These are phyloP conservation scores for Arctium lappa DNA, from an alignment of 129 eudicot species.

Conservation along the genomic window DNA sequence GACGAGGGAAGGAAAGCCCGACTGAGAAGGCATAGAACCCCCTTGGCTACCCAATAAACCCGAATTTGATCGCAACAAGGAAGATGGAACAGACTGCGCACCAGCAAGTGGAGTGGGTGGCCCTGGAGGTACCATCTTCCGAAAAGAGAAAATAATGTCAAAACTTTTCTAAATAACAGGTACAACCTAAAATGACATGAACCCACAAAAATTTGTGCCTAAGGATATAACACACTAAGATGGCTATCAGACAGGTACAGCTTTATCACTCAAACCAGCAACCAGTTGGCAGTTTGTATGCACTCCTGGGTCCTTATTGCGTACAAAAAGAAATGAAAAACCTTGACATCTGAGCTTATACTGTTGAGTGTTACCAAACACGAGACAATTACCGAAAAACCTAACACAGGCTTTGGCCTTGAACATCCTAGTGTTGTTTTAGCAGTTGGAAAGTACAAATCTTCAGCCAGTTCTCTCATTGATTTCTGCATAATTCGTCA, in stretches of 20 bases:
- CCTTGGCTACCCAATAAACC: slow-evolving; percentile 88
- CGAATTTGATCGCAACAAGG: slow-evolving; percentile 80
- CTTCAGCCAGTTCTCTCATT: slow-evolving; percentile 27
- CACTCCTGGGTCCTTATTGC: slow-evolving; percentile 12
- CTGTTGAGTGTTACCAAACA: slow-evolving; percentile 17
- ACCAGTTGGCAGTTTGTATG: slow-evolving; percentile 20
- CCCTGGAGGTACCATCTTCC: slow-evolving; percentile 88
- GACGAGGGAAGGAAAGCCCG: slow-evolving; percentile 65
- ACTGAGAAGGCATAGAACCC: slow-evolving; percentile 64
- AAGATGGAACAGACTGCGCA: slow-evolving; percentile 70
- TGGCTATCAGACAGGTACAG: slow-evolving; percentile 7
- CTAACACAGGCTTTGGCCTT: slow-evolving; percentile 25
- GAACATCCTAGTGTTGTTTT: slow-evolving; percentile 45
- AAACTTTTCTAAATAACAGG: slow-evolving; percentile 14
- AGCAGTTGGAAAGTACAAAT: slow-evolving; percentile 29
- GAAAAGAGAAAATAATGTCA: slow-evolving; percentile 11
- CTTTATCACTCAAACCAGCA: slow-evolving; percentile 15
- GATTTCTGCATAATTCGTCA: slow-evolving; percentile 33
- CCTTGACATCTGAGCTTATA: slow-evolving; percentile 25
- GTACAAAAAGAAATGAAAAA: slow-evolving; percentile 25
- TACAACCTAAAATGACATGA: slow-evolving; percentile 37
- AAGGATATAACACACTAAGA: neutral
- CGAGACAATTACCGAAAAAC: slow-evolving; percentile 19
- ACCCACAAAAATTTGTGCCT: slow-evolving; percentile 4
- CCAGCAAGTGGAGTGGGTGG: slow-evolving; percentile 86